Conservation (phyloP, 768 basidiomycete species). For the Lentinula boryana region DNA sequence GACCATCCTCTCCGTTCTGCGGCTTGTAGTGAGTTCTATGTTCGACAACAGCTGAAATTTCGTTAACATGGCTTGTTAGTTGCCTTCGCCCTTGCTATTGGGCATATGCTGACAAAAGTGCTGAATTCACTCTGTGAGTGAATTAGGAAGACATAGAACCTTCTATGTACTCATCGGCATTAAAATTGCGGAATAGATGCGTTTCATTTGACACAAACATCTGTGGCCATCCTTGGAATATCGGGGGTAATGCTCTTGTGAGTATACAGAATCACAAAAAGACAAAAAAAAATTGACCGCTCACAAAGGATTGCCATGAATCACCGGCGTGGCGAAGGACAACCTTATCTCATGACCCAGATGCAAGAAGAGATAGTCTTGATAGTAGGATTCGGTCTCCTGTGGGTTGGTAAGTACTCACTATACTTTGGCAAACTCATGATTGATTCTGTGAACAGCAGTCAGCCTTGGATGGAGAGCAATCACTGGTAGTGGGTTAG, state of each 20-base stretch:
- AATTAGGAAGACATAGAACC: neutral
- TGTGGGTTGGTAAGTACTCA: slow-evolving; percentile 63
- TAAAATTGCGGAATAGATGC: slow-evolving; percentile 34
- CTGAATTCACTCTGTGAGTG: slow-evolving; percentile 39
- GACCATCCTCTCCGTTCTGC: slow-evolving; percentile 41
- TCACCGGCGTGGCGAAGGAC: slow-evolving; percentile 35
- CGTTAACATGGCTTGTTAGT: slow-evolving; percentile 20
- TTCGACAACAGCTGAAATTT: neutral
- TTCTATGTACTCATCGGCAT: neutral
- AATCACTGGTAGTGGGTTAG: neutral
- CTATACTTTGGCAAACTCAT: neutral
- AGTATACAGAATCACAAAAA: slow-evolving; percentile 18
- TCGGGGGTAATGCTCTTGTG: slow-evolving; percentile 62
- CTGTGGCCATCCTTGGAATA: slow-evolving; percentile 64
- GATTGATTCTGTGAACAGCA: neutral
- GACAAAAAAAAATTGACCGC: neutral
- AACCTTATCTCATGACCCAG: slow-evolving; percentile 57
- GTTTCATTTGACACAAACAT: slow-evolving; percentile 66
- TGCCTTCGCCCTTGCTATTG: slow-evolving; percentile 40
- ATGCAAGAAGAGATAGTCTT: slow-evolving; percentile 70
- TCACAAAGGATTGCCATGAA: slow-evolving; percentile 57
- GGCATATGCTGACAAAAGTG: slow-evolving; percentile 46
- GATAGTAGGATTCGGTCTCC: slow-evolving; percentile 65
- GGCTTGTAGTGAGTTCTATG: slow-evolving; percentile 26
- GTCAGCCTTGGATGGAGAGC: slow-evolving; percentile 5